phyloP scores from a whole-genome alignment of 2,329 filamentous ascomycete species.

The Fusarium sp. region DNA sequence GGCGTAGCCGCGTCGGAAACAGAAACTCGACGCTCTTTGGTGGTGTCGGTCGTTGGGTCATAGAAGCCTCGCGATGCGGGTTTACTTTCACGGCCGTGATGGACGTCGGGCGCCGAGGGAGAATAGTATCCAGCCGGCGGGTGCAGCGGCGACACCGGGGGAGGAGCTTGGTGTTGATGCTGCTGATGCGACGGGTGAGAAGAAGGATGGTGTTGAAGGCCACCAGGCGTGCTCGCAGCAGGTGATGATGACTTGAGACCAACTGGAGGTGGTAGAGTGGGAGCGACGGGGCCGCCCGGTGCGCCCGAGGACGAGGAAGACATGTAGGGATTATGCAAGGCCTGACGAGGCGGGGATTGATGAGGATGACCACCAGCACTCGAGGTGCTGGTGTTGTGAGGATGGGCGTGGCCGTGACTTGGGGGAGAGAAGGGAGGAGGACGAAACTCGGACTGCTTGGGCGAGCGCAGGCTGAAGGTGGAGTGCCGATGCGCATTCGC shows the following conservation, averaged over 20 bases:
- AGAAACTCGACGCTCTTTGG: constrained; percentile 59
- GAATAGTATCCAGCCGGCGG: constrained; percentile 58
- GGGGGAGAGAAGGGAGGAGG: constrained; percentile 48
- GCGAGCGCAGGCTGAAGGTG: constrained; percentile 63
- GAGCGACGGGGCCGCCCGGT: constrained; percentile 47
- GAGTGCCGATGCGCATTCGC: constrained; percentile 55
- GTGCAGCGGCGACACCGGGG: constrained; percentile 58
- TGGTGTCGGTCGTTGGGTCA: constrained; percentile 65
- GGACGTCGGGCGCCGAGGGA: constrained; percentile 43
- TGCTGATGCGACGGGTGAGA: constrained; percentile 49
- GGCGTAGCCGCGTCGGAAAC: constrained; percentile 51
- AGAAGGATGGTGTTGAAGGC: constrained; percentile 47
- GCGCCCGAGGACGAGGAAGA: constrained; percentile 50
- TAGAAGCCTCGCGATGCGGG: constrained; percentile 62
- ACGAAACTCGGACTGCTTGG: constrained; percentile 59
- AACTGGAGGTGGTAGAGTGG: constrained; percentile 48
- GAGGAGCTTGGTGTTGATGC: constrained; percentile 40
- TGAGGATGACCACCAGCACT: constrained; percentile 46
- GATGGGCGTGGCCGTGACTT: constrained; percentile 39
- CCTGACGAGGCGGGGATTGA: constrained; percentile 49
- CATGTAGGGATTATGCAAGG: constrained; percentile 52
- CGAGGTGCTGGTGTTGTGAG: constrained; percentile 43
- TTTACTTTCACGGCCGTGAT: constrained; percentile 54
- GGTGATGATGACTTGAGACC: constrained; percentile 42
- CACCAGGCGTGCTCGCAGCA: constrained; percentile 26